Evolutionary conservation across 192 early-diverging fungal genomes (phyloP).

Genomic region (Coemansia sp.): DNA sequence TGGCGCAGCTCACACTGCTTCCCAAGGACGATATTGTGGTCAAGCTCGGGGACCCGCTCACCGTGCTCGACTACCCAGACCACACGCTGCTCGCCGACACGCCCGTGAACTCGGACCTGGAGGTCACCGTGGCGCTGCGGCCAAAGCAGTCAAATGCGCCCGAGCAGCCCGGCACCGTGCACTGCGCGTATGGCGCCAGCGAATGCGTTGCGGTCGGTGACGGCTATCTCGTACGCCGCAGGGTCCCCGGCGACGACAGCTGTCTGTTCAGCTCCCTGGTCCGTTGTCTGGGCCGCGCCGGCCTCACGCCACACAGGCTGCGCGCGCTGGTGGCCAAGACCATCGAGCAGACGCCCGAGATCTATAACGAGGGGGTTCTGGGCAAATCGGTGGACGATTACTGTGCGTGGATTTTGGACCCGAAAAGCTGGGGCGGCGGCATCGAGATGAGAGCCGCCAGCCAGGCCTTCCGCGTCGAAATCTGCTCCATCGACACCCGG

Average conservation of each 20-base stretch:
- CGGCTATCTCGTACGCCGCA: constrained; percentile 31
- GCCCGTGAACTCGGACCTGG: constrained; percentile 4
- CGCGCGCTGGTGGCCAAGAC: constrained; percentile 35
- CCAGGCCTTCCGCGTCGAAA: constrained; percentile 54
- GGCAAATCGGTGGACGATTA: constrained; percentile 54
- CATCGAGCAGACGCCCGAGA: constrained; percentile 47
- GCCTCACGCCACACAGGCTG: constrained; percentile 11
- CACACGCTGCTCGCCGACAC: constrained; percentile 15
- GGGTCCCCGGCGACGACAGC: constrained; percentile 57
- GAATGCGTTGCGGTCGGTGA: constrained; percentile 4
- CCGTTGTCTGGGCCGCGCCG: constrained; percentile 18
- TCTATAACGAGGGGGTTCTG: constrained; percentile 57
- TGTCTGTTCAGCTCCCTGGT: constrained; percentile 60
- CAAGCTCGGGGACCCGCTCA: constrained; percentile 30
- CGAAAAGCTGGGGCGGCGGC: constrained; percentile 63
- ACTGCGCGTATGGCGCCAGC: no score
- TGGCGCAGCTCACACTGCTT: constrained; percentile 14
- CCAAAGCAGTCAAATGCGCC: not conserved
- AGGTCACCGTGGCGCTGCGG: not conserved
- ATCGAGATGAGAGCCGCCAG: constrained; percentile 59
- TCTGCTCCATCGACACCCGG: constrained; percentile 62
- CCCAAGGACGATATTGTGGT: constrained; percentile 7
- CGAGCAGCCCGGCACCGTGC: no score
- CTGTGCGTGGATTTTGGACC: constrained; percentile 55
- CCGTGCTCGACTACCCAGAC: constrained; percentile 18